A percentile compares a stretch with the other conserved stretches of the same genome.
Evolutionary conservation across 106 monocot genomes (phyloP).

Genomic region (Triglochin maritima): DNA sequence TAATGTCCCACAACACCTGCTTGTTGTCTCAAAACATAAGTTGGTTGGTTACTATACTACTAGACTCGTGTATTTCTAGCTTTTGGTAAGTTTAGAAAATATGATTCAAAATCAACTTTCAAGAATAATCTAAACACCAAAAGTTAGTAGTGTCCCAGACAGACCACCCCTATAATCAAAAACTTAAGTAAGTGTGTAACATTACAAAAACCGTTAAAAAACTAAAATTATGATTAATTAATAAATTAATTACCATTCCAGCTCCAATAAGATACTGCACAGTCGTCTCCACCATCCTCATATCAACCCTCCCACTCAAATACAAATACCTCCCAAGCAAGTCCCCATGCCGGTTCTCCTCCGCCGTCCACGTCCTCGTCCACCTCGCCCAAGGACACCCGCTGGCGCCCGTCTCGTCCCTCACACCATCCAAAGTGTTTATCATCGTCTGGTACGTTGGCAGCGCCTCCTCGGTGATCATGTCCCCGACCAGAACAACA

Average conservation of each 20-base stretch:
- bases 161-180: no score
- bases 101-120: no score
- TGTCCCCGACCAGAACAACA: conserved; percentile 54
- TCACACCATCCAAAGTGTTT: conserved; percentile 52
- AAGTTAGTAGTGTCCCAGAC: no score
- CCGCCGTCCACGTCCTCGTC: conserved; percentile 66
- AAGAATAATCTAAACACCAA: no score
- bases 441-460: conserved; percentile 87
- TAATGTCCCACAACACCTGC: no score
- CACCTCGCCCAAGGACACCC: conserved; percentile 49
- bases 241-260: conserved; percentile 36
- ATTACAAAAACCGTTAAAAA: no score
- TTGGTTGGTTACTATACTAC: no score
- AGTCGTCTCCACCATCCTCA: conserved; percentile 64
- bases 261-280: conserved; percentile 37
- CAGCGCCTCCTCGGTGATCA: conserved; percentile 56
- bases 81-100: no score
- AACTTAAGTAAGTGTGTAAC: no score
- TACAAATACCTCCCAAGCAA: conserved; percentile 50
- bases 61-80: no score
- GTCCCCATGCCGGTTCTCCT: conserved; percentile 69
- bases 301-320: conserved; percentile 58
- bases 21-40: no score
- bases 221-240: no score
- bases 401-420: conserved; percentile 62